Percentiles rank a stretch among this genome's conserved stretches.
These are phyloP conservation scores for Fraxinus platypoda DNA, from an alignment of 305 asterid species.

Conservation along the genomic window DNA sequence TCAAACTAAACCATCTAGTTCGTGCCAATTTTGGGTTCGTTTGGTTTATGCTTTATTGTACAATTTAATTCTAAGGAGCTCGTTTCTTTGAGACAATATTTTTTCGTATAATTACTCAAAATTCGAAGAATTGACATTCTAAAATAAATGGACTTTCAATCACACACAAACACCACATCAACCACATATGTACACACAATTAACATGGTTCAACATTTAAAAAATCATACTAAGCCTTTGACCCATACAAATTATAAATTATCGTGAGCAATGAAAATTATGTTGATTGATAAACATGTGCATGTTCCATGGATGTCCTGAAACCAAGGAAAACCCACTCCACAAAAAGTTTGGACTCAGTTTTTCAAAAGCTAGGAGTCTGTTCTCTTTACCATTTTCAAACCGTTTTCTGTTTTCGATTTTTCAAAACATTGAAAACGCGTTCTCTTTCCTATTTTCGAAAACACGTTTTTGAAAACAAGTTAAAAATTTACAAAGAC, in stretches of 20 bases:
- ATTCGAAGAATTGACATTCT: neutral
- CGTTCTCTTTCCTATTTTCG: too few species aligned
- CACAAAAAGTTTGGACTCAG: neutral
- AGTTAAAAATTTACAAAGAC: too few species aligned
- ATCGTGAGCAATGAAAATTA: neutral
- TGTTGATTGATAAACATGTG: neutral
- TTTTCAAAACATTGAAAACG: too few species aligned
- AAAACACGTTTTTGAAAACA: too few species aligned
- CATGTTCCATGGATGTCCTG: constrained; percentile 31
- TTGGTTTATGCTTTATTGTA: too few species aligned
- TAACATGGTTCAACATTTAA: neutral
- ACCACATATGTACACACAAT: neutral
- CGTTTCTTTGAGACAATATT: neutral
- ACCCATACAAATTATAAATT: neutral
- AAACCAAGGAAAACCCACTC: constrained; percentile 8
- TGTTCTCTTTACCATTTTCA: too few species aligned
- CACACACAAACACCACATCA: neutral
- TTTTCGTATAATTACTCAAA: neutral
- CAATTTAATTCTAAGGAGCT: too few species aligned
- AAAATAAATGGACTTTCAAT: neutral
- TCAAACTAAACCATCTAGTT: neutral
- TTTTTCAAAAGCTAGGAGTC: neutral
- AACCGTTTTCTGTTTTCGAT: too few species aligned
- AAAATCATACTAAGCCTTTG: neutral
- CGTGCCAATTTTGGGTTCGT: neutral